phyloP scores from a whole-genome alignment of 345 rosid species.

The Melaleuca alternifolia region DNA sequence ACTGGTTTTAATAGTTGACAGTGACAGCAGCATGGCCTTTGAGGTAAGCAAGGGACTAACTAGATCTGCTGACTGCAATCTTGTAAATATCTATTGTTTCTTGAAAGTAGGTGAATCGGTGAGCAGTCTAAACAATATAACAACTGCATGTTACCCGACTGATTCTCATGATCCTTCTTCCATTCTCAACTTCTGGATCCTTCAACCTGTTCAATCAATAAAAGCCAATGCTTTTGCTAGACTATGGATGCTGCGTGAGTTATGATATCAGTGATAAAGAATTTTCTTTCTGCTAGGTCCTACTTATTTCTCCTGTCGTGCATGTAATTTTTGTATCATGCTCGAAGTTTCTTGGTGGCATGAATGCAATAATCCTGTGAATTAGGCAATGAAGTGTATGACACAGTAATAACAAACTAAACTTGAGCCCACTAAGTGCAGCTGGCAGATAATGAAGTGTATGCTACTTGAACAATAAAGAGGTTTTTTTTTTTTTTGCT shows the following conservation, averaged over 20 bases:
- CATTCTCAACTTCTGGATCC: neutral
- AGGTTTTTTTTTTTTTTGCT: neutral
- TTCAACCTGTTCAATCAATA: neutral
- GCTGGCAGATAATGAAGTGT: neutral
- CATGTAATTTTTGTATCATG: neutral
- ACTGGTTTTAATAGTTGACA: slow-evolving; percentile 71
- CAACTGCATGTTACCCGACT: neutral
- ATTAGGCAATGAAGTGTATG: neutral
- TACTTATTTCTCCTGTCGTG: neutral
- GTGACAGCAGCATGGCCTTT: slow-evolving; percentile 61
- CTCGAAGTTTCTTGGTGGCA: neutral
- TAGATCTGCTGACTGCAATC: neutral
- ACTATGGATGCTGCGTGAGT: neutral
- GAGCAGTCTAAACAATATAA: neutral
- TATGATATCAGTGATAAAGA: neutral
- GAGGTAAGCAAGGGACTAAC: slow-evolving; percentile 28
- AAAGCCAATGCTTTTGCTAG: neutral
- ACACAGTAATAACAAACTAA: neutral
- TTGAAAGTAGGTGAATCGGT: neutral
- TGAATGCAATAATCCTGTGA: neutral
- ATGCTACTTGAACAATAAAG: neutral
- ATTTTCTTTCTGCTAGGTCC: neutral
- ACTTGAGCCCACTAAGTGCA: neutral
- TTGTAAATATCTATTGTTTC: neutral
- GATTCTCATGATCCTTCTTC: neutral